Evolutionary conservation across 768 basidiomycete species (phyloP), one percentile per base, ranked within the genome.

Genomic region (Asterophora parasitica): DNA sequence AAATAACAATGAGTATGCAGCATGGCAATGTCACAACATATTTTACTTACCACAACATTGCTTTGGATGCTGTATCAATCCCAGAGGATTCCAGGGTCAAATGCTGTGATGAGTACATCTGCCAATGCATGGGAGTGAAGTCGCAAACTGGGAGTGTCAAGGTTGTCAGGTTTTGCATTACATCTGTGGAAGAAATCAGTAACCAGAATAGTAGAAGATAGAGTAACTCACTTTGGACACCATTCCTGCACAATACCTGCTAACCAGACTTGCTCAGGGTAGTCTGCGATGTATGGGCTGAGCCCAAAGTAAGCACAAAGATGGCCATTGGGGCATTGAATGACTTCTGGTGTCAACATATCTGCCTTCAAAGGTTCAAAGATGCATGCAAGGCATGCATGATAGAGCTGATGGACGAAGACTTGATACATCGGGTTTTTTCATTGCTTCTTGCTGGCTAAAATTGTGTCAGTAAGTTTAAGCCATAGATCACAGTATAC

Each of bases 241-340:
- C 67, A 71, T 3, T 57, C 55, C 28, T 65, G 61, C 2, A 72
- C 64, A 27, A 67, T 53, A 27, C 62, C 55, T 0, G 68, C 51
- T 1, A 70, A 49, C 11, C 58, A 49, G 6, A 58, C 61, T 49
- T 70, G 66, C 49, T 71, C 67, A 1, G 68, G 69, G 37, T 72
- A 70, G 44, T 72, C 65, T 0, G 65, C 65, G 34, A 71, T 70
- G 41, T 66, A 70, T 1, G 66, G 61, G 11, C 58, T 63, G 19
- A 72, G 52, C 1, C 55, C 56, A 52, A 58, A 71, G 13, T 66
- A 60, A 10, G 52, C 56, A 12, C 56, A 49, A 44, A 49, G 67
- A 47, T 67, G 61, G 1, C 69, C 60, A 49, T 73, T 65, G 13
- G 52, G 51, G 44, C 55, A 72, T 0, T 41, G 26, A 0, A 58